These are phyloP conservation scores for Suillus bovinus DNA, from an alignment of 768 basidiomycete genomes.

Conservation along the genomic window DNA sequence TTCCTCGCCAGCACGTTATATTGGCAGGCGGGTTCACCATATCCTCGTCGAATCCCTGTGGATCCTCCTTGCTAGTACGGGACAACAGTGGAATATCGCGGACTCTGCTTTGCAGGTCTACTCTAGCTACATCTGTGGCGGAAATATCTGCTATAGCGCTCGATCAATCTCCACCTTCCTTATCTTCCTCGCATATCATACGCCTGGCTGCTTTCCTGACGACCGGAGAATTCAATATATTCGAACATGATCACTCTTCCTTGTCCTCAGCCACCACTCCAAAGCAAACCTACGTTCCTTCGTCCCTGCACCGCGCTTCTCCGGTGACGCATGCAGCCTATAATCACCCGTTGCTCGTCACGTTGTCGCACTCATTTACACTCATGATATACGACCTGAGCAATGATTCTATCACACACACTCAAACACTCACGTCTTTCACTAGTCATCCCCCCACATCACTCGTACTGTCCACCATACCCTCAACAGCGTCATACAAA, in stretches of 20 bases:
- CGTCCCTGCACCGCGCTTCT: conserved; percentile 38
- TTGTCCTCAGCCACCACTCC: conserved; percentile 42
- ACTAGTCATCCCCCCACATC: conserved; percentile 80
- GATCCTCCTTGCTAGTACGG: conserved; percentile 22
- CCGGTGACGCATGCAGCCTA: conserved; percentile 68
- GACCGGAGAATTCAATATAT: conserved; percentile 66
- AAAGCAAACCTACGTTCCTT: conserved; percentile 50
- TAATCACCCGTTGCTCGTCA: conserved; percentile 75
- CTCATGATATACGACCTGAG: conserved; percentile 75
- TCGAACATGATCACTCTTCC: conserved; percentile 49
- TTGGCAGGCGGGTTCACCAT: conserved; percentile 63
- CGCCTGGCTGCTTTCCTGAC: conserved; percentile 64
- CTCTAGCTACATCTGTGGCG: conserved; percentile 27
- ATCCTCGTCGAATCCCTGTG: conserved; percentile 34
- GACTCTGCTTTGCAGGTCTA: conserved; percentile 46
- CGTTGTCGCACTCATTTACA: conserved; percentile 65
- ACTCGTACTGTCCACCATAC: conserved; percentile 66
- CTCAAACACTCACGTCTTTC: conserved; percentile 73
- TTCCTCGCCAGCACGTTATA: conserved; percentile 43
- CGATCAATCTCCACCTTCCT: conserved; percentile 69
- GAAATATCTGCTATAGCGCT: conserved; percentile 67
- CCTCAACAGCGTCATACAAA: conserved; percentile 61
- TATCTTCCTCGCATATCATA: conserved; percentile 25
- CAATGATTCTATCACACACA: conserved; percentile 47
- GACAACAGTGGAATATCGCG: conserved; percentile 30